Evolutionary conservation across 495 filamentous ascomycete genomes (phyloP).

Genomic region (Trichoderma reesei): DNA sequence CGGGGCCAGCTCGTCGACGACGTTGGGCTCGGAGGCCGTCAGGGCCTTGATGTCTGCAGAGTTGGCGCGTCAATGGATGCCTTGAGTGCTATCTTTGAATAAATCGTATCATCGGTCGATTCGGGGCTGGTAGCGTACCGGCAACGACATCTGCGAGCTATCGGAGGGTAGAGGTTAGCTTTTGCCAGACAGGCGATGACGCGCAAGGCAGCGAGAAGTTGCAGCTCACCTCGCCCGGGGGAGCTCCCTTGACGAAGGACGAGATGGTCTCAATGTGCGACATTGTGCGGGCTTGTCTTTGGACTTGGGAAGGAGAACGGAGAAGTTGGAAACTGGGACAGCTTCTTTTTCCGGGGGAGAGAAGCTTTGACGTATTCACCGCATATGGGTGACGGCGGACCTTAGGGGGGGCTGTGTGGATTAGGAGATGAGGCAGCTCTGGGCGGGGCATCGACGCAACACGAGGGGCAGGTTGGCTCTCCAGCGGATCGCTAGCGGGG

Average conservation of each 20-base stretch:
- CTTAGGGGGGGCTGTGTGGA: too few species aligned
- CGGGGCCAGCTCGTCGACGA: slow-evolving; percentile 60
- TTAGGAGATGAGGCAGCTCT: slow-evolving; percentile 5
- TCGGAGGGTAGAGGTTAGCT: slow-evolving; percentile 14
- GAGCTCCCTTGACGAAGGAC: slow-evolving; percentile 87
- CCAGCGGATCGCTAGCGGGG: not conserved
- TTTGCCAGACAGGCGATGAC: slow-evolving; percentile 3
- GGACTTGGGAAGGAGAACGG: not conserved
- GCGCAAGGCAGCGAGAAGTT: not conserved
- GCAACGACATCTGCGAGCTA: slow-evolving; percentile 85
- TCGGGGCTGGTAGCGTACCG: too few species aligned
- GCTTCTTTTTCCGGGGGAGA: too few species aligned
- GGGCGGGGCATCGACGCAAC: slow-evolving; percentile 4
- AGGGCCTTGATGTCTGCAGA: slow-evolving; percentile 76
- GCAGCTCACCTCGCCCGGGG: slow-evolving; percentile 82
- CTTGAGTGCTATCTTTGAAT: not conserved
- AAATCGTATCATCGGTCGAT: too few species aligned
- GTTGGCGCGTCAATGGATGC: not conserved
- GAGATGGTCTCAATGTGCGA: slow-evolving; percentile 55
- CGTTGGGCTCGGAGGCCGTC: slow-evolving; percentile 56
- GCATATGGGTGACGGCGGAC: not conserved
- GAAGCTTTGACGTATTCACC: slow-evolving; percentile 6
- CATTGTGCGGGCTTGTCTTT: slow-evolving; percentile 19
- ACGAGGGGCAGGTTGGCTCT: not conserved
- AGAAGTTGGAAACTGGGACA: not conserved